Evolutionary conservation across 805 yeast species (phyloP).

Genomic region (Ogataea kodamae): DNA sequence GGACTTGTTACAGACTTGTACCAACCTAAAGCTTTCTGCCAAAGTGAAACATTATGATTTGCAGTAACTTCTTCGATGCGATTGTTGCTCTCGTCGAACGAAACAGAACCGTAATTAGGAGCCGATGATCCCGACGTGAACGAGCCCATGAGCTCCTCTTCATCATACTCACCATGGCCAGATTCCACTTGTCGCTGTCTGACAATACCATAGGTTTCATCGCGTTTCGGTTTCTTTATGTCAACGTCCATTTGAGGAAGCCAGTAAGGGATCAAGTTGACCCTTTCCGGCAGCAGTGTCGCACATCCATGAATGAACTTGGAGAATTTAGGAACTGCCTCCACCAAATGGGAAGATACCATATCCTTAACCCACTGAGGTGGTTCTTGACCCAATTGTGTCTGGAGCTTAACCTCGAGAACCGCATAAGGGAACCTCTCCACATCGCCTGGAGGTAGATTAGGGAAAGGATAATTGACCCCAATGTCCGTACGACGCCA

Average conservation of each 20-base stretch:
- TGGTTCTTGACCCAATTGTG: conserved; percentile 98
- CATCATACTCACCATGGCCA: conserved; percentile 57
- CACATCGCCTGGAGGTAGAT: conserved; percentile 77
- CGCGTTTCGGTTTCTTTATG: conserved; percentile 78
- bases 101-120: conserved; percentile 29
- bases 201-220: conserved; percentile 60
- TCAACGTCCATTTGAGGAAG: conserved; percentile 95
- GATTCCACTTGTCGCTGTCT: conserved; percentile 35
- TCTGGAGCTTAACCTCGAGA: conserved; percentile 93
- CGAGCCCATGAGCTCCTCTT: conserved; percentile 56
- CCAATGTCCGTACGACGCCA: conserved; percentile 99
- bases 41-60: conserved; percentile 12
- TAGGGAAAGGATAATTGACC: conserved; percentile 90
- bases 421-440: conserved; percentile 98
- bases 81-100: conserved; percentile 29
- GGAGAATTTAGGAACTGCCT: conserved; percentile 96
- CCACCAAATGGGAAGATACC: conserved; percentile 88
- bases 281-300: conserved; percentile 78
- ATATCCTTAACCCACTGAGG: conserved; percentile 96
- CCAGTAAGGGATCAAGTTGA: conserved; percentile 92
- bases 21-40: conserved; percentile 15
- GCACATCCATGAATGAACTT: conserved; percentile 97
- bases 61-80: conserved; percentile 27
- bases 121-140: conserved; percentile 10
- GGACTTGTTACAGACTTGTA: conserved; percentile 23